Evolutionary conservation across 1,284 basidiomycete species (phyloP).

Genomic region (Sanghuangporus sanghuang): DNA sequence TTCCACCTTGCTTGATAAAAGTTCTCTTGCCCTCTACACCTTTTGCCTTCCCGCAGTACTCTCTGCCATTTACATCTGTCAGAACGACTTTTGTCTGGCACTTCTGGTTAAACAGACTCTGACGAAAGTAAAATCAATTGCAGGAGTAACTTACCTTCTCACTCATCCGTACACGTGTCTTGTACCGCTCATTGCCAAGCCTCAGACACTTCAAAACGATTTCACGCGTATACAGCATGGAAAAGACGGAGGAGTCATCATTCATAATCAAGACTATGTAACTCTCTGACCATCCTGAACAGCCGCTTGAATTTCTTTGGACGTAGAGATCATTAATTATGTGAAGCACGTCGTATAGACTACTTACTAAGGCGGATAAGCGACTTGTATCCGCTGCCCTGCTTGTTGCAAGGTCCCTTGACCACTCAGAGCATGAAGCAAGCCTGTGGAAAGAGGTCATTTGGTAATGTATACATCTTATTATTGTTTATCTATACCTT

Average conservation of each 20-base stretch:
- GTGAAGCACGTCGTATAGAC: neutral
- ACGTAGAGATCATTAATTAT: neutral
- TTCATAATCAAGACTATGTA: constrained; percentile 25
- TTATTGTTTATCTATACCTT: constrained; percentile 22
- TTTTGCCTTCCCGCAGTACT: constrained; percentile 26
- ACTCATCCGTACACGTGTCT: constrained; percentile 29
- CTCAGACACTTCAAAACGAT: too few species aligned
- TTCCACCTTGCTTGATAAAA: constrained; percentile 1
- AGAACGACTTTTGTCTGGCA: constrained; percentile 28
- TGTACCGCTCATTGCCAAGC: constrained; percentile 34
- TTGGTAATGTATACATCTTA: neutral
- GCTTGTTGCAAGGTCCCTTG: neutral
- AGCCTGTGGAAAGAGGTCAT: neutral
- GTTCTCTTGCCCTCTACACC: constrained; percentile 28
- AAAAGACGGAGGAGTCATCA: too few species aligned
- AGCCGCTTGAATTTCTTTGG: neutral
- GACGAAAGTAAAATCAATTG: neutral
- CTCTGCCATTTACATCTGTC: constrained; percentile 23
- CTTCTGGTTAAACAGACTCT: neutral
- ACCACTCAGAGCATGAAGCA: neutral
- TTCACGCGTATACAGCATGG: too few species aligned
- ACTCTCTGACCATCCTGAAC: constrained; percentile 23
- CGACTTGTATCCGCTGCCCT: neutral
- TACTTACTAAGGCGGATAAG: neutral
- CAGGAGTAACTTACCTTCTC: constrained; percentile 25